phyloP scores from a whole-genome alignment of 768 basidiomycete species.

The Pisolithus tinctorius region DNA sequence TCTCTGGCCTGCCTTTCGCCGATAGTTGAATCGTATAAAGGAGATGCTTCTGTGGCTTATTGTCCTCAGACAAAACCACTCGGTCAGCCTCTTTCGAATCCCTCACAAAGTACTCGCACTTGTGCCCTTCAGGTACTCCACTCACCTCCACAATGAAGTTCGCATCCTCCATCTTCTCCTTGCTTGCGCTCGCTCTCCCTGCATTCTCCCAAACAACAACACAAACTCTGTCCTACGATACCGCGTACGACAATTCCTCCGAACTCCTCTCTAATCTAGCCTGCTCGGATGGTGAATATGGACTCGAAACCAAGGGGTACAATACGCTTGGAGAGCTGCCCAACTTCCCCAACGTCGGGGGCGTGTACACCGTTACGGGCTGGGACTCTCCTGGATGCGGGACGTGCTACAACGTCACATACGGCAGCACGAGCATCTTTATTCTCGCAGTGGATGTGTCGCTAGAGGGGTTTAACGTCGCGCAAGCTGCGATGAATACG shows the following conservation, averaged over 20 bases:
- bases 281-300: slow-evolving; percentile 28
- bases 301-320: slow-evolving; percentile 25
- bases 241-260: slow-evolving; percentile 21
- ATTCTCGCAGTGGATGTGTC: slow-evolving; percentile 25
- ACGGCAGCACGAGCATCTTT: slow-evolving; percentile 11
- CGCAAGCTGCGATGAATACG: slow-evolving; percentile 46
- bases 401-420: slow-evolving; percentile 27
- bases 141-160: slow-evolving; percentile 19
- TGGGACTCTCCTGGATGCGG: slow-evolving; percentile 28
- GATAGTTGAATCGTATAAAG: no score
- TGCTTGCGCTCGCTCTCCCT: slow-evolving; percentile 12
- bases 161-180: slow-evolving; percentile 3
- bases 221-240: slow-evolving; percentile 24
- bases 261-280: slow-evolving; percentile 16
- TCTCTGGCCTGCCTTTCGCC: no score
- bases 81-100: no score
- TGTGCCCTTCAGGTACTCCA: background rate
- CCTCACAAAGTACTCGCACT: background rate
- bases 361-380: slow-evolving; percentile 24
- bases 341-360: slow-evolving; percentile 26
- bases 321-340: slow-evolving; percentile 28
- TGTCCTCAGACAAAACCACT: no score
- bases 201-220: slow-evolving; percentile 9
- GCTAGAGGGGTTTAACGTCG: slow-evolving; percentile 38
- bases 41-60: no score